Evolutionary conservation across 73 alveolate genomes (phyloP), one percentile per base, ranked within the genome.

Genomic region (Diophrys sp.): DNA sequence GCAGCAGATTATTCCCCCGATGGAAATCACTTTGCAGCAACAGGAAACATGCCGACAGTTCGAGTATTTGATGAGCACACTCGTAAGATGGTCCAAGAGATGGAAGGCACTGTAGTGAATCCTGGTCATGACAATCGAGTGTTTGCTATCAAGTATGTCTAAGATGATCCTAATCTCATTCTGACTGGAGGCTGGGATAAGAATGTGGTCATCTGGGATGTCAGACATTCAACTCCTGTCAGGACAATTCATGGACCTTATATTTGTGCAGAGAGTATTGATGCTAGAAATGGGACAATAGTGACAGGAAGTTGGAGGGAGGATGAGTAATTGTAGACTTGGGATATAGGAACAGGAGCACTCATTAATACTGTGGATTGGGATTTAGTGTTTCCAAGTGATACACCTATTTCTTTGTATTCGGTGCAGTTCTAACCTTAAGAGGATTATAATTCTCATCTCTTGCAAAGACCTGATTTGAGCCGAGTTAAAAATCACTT

Each of bases 11-110:
- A 83, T 87, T 84, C 93, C 76, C 69, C 79, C 77, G 98, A 96
- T 75, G 99, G 99, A 23, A 55, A 82, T 33, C 80, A 84, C 18
- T 92, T 97, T 67, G 99, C 98, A 2, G 82, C 95, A 11, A 99
- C 96, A 23, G 98, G 99, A 11, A 91, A 90, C 78, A 98, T 94
- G 85, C 74, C 29, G 1, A 1, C 83, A 30, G 90, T 97, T 32
- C 89, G 96, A 83, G 87, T 97, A 70, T 91, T 87, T 76, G 99
- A 97, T 82, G 99, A 97, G 78, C 88, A 84, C 25, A 95, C 98
- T 31, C 96, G 94, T 82, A 88, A 96, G 30, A 70, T 91, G 33
- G 79, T 84, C 23, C 67, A 79, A 31, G 79, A 85, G 70, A 77
- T 95, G 89, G 77, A 85, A 57, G 92, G 87, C 69, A 31, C 62